Evolutionary conservation across 768 basidiomycete genomes (phyloP), one percentile per base, ranked within the genome.

Genomic region (Kwoniella botswanensis): DNA sequence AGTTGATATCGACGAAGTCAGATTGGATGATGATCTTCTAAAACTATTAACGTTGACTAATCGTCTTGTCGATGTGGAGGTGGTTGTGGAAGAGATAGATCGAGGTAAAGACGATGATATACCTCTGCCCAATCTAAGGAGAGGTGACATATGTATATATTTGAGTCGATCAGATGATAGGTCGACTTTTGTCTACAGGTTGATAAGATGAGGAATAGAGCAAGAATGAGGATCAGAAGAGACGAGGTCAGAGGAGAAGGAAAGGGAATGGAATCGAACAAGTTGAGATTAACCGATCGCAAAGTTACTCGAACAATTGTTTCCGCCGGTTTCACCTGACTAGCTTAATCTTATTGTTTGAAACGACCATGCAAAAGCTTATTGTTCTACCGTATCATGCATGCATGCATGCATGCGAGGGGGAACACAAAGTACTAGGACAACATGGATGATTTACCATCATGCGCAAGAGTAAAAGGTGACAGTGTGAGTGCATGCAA

Each of bases 121-220:
- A 44, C 59, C 59, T 61, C 59, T 61, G 46, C 59, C 41, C 24
- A 61, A 43, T 61, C 42, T 61, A 0, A 61, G 42, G n/a, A 61
- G 59, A 61, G 59, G 42, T 61, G 59, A 61, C 59, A 61, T 61
- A 44, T 43, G 59, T 42, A 35, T 61, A 35, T 22, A 6, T 29
- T 10, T 29, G n/a, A 29, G 41, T 61, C 59, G 17, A 61, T 61
- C n/a, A 43, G 6, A 21, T 61, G 17, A 35, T 6, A 61, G 46
- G 46, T 50, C 46, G 46, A 50, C 46, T 50, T 17, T 50, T 50
- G 46, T 50, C 1, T 50, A 50, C 18, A 18, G 12, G 46, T 50
- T 18, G 13, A 18, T 4, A 1, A 0, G 46, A 6, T 21, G 7
- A 15, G 18, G 12, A 21, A 43, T 22, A 18, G 3, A 29, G 43